Evolutionary conservation across 148 eudicot genomes (phyloP).

Genomic region (Silene latifolia): DNA sequence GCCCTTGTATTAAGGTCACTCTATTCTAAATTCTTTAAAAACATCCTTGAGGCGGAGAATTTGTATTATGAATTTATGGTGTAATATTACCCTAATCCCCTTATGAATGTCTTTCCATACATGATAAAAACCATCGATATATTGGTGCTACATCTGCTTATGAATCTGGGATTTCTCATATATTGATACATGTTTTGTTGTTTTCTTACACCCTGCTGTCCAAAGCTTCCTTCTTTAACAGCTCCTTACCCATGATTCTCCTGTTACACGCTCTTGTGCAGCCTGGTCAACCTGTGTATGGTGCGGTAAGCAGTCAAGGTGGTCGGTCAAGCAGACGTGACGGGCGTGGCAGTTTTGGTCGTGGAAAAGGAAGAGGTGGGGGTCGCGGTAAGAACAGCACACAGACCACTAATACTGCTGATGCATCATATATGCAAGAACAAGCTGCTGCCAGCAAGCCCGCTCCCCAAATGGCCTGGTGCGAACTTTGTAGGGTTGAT

Average conservation of each 20-base stretch:
- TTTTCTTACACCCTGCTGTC: neutral
- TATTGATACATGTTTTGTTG: neutral
- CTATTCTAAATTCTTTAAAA: neutral
- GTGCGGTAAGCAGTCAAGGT: conserved; percentile 30
- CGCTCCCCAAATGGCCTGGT: conserved; percentile 35
- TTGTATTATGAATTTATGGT: neutral
- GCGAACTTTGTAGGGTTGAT: conserved; percentile 70
- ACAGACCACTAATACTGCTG: conserved; percentile 16
- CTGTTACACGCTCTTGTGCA: conserved; percentile 28
- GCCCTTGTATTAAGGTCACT: neutral
- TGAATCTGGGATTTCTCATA: neutral
- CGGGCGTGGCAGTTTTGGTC: conserved; percentile 32
- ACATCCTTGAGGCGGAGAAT: too few relatives aligned
- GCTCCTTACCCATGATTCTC: conserved; percentile 4
- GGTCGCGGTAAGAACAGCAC: conserved; percentile 34
- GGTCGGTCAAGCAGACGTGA: conserved; percentile 31
- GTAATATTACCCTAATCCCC: neutral
- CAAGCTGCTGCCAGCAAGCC: conserved; percentile 32
- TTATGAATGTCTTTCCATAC: neutral
- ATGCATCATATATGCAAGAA: conserved; percentile 18
- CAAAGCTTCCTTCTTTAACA: neutral
- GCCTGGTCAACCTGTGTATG: conserved; percentile 33
- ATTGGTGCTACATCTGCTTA: neutral
- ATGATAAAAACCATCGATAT: neutral
- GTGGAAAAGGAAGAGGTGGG: conserved; percentile 56